phyloP scores from a whole-genome alignment of 2,329 filamentous ascomycete genomes.

The Apiospora hydei region DNA sequence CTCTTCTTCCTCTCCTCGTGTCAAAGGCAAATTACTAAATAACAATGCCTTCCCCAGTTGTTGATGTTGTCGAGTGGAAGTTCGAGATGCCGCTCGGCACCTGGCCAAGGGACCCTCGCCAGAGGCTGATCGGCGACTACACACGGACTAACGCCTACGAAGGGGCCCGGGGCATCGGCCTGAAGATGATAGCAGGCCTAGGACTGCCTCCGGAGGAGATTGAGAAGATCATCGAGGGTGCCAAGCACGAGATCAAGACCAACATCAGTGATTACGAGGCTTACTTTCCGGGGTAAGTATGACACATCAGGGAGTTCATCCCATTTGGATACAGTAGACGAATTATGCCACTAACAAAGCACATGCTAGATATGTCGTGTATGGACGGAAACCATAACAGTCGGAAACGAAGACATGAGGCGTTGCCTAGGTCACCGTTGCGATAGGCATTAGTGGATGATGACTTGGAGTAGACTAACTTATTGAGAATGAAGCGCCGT shows the following conservation, averaged over 20 bases:
- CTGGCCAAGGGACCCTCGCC: slow-evolving; percentile 21
- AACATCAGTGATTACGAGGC: background rate
- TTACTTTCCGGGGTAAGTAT: background rate
- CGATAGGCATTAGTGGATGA: background rate
- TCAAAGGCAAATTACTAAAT: background rate
- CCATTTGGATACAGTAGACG: background rate
- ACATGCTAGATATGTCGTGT: background rate
- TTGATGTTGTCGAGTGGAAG: slow-evolving; percentile 24
- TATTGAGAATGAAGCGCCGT: background rate
- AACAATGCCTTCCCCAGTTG: background rate
- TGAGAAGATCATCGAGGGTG: slow-evolving; percentile 2
- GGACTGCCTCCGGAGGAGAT: background rate
- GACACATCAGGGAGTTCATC: background rate
- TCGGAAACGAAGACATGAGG: background rate
- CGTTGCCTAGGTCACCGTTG: background rate
- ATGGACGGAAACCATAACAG: background rate
- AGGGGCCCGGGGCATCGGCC: slow-evolving; percentile 23
- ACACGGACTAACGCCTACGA: slow-evolving; percentile 18
- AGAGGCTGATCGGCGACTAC: slow-evolving; percentile 18
- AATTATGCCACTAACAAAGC: background rate
- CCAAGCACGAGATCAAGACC: background rate
- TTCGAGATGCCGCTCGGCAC: slow-evolving; percentile 21
- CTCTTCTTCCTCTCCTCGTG: background rate
- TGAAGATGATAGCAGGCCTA: slow-evolving; percentile 13
- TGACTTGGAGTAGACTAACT: background rate